These are phyloP conservation scores for Sporothrix euskadiensis DNA, from an alignment of 2,329 filamentous ascomycete species.

Conservation along the genomic window DNA sequence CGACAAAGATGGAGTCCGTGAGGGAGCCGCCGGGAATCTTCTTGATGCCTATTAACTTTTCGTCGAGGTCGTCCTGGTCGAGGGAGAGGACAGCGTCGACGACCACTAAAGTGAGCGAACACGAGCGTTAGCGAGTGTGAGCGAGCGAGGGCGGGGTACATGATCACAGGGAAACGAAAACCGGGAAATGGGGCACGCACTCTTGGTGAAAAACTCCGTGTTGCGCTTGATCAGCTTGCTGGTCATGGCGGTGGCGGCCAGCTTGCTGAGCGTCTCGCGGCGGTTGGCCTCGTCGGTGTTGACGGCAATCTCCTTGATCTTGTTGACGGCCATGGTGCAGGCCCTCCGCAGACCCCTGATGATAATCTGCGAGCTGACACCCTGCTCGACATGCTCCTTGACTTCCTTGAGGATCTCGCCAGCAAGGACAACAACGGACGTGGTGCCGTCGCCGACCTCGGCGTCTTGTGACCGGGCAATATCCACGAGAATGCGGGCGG, in stretches of 20 bases:
- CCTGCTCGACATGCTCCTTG: slow-evolving; percentile 93
- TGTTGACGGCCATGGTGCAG: slow-evolving; percentile 90
- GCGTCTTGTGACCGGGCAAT: slow-evolving; percentile 99
- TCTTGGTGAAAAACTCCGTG: slow-evolving; percentile 95
- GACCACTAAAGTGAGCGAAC: slow-evolving; percentile 62
- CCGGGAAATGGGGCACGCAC: slow-evolving; percentile 50
- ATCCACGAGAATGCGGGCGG: slow-evolving; percentile 94
- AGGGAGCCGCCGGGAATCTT: slow-evolving; percentile 96
- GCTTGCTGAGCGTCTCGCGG: slow-evolving; percentile 82
- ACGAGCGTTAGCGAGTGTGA: background rate
- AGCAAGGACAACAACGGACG: slow-evolving; percentile 94
- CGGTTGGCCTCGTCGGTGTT: slow-evolving; percentile 79
- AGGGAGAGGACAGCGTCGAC: slow-evolving; percentile 94
- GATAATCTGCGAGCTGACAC: slow-evolving; percentile 95
- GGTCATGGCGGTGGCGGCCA: slow-evolving; percentile 96
- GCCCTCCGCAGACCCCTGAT: slow-evolving; percentile 93
- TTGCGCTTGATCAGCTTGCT: slow-evolving; percentile 99
- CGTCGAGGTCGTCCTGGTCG: slow-evolving; percentile 95
- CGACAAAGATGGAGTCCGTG: slow-evolving; percentile 94
- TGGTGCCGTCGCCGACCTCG: slow-evolving; percentile 97
- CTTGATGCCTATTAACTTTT: slow-evolving; percentile 97
- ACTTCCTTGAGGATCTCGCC: slow-evolving; percentile 97
- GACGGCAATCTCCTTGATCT: slow-evolving; percentile 96
- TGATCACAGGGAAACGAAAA: background rate
- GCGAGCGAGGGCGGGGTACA: background rate